A percentile compares a stretch with the other conserved stretches of the same genome.
Evolutionary conservation across 768 basidiomycete species (phyloP).

Genomic region (Lepiota venenata): DNA sequence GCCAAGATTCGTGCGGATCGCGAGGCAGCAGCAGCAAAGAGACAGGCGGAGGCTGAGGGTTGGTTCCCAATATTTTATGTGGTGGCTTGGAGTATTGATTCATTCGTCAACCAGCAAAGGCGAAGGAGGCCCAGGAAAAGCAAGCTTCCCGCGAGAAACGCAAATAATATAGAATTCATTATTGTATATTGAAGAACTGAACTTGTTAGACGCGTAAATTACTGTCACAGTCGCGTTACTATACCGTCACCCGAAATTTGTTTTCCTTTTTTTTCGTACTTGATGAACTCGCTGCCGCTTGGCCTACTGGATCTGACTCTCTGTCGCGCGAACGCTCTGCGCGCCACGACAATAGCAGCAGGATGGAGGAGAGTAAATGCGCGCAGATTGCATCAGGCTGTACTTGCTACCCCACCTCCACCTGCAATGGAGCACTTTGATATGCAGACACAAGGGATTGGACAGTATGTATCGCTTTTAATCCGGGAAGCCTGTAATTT

Average conservation of each 20-base stretch:
- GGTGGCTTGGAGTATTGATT: neutral
- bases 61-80: slow-evolving; percentile 16
- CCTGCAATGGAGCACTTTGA: neutral
- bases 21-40: slow-evolving; percentile 82
- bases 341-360: neutral
- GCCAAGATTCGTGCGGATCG: slow-evolving; percentile 85
- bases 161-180: slow-evolving; percentile 2
- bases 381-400: neutral
- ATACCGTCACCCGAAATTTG: slow-evolving; percentile 4
- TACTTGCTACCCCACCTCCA: neutral
- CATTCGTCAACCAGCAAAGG: slow-evolving; percentile 46
- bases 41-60: slow-evolving; percentile 90
- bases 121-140: slow-evolving; percentile 61
- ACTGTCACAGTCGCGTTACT: slow-evolving; percentile 6
- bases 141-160: slow-evolving; percentile 39
- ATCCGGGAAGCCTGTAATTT: neutral
- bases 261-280: neutral
- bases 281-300: neutral
- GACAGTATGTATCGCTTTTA: neutral
- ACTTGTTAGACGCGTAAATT: neutral
- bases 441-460: neutral
- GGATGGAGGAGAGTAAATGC: neutral
- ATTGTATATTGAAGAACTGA: neutral
- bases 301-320: slow-evolving; percentile 6
- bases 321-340: neutral